These are phyloP conservation scores for Penicillium brasilianum DNA, from an alignment of 2,329 filamentous ascomycete genomes.

Conservation along the genomic window DNA sequence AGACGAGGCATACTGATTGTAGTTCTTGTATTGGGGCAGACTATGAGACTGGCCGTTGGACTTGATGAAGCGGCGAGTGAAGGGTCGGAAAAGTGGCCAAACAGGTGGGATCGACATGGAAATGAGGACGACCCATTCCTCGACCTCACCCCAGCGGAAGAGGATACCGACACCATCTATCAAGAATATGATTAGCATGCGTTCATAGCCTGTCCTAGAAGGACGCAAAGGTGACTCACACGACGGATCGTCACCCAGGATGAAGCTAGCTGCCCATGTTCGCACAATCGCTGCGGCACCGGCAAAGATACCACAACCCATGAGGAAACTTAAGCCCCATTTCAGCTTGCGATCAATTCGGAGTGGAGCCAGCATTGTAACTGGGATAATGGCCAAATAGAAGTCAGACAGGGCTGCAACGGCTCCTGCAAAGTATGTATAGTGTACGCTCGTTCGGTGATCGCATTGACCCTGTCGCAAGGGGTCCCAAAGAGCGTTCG, in stretches of 20 bases:
- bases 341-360: constrained; percentile 29
- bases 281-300: constrained; percentile 29
- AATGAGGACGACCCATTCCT: constrained; percentile 33
- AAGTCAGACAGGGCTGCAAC: constrained; percentile 29
- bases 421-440: constrained; percentile 28
- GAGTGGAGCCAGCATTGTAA: constrained; percentile 27
- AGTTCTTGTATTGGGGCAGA: constrained; percentile 7
- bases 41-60: constrained; percentile 11
- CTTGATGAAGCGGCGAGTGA: constrained; percentile 27
- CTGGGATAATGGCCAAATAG: constrained; percentile 28
- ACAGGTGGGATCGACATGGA: constrained; percentile 32
- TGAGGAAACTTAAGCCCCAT: constrained; percentile 31
- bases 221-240: constrained; percentile 15
- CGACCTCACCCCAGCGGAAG: constrained; percentile 30
- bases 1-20: constrained; percentile 17
- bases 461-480: constrained; percentile 23
- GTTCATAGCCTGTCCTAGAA: too few species aligned
- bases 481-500: constrained; percentile 27
- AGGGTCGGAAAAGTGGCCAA: constrained; percentile 30
- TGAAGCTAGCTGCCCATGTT: constrained; percentile 29
- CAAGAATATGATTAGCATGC: constrained; percentile 6
- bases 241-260: constrained; percentile 23
- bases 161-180: constrained; percentile 27
- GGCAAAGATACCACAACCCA: constrained; percentile 30
- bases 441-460: constrained; percentile 27